Percentiles rank a stretch among this genome's conserved stretches.
Conservation (phyloP, 2,329 filamentous ascomycete genomes). For the Beauveria medogensis region DNA sequence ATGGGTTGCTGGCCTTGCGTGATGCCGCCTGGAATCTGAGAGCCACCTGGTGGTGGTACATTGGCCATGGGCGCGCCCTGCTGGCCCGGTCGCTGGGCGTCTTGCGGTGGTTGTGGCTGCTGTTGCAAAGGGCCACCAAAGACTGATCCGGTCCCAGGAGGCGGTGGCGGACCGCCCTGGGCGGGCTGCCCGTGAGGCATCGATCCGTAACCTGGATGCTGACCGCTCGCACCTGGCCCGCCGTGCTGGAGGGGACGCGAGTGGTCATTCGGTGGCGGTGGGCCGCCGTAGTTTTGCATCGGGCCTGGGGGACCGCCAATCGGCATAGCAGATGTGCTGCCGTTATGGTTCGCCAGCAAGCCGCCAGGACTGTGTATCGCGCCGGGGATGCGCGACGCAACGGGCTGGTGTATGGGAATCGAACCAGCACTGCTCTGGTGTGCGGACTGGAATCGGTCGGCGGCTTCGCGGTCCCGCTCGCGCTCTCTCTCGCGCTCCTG, state of each 20-base stretch:
- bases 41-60: constrained; percentile 30
- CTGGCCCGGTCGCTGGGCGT: constrained; percentile 44
- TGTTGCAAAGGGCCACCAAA: constrained; percentile 64
- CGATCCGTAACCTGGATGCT: constrained; percentile 51
- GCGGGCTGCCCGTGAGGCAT: constrained; percentile 43
- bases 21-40: constrained; percentile 31
- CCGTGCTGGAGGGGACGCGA: constrained; percentile 44
- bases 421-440: constrained; percentile 85
- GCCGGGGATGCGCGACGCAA: constrained; percentile 70
- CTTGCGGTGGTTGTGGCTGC: constrained; percentile 59
- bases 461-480: constrained; percentile 59
- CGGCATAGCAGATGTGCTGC: constrained; percentile 44
- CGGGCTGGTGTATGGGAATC: constrained; percentile 88
- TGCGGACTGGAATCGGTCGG: constrained; percentile 61
- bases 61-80: constrained; percentile 39
- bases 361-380: constrained; percentile 91
- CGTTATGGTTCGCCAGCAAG: constrained; percentile 66
- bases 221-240: constrained; percentile 38
- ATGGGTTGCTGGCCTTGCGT: constrained; percentile 37
- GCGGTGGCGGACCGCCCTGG: constrained; percentile 45
- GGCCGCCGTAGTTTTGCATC: constrained; percentile 44
- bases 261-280: constrained; percentile 42
- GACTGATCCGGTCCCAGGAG: constrained; percentile 50
- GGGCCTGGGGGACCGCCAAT: constrained; percentile 45
- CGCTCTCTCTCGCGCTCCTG: constrained; percentile 44